A percentile compares a stretch with the other conserved stretches of the same genome.
Evolutionary conservation across 2,329 filamentous ascomycete genomes (phyloP).

Genomic region (Monilinia fructigena): DNA sequence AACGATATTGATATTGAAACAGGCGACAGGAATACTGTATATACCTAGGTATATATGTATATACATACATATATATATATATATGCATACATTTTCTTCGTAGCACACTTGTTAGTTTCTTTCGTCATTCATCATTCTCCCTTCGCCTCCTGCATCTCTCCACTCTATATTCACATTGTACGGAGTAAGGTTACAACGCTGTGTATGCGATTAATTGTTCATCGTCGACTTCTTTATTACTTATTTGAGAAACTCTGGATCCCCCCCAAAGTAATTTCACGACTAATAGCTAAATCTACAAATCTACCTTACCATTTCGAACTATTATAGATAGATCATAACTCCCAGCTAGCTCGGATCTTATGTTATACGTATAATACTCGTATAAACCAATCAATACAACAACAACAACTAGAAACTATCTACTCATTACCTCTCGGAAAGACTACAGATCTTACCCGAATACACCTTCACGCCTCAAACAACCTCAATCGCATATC

Average conservation of each 20-base stretch:
- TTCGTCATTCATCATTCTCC: neutral
- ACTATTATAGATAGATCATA: neutral
- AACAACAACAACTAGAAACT: neutral
- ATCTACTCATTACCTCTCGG: neutral
- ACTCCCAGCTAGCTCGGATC: neutral
- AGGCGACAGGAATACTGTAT: neutral
- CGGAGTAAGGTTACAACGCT: neutral
- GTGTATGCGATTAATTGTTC: neutral
- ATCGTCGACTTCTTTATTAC: neutral
- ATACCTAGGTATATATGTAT: too few relatives aligned
- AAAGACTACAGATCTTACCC: slow-evolving; percentile 15
- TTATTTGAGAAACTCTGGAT: neutral
- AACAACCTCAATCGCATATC: neutral
- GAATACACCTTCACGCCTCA: neutral
- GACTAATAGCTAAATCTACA: neutral
- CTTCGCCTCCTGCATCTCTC: neutral
- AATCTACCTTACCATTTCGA: neutral
- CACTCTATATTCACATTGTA: neutral
- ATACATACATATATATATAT: neutral
- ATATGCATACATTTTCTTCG: neutral
- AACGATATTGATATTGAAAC: neutral
- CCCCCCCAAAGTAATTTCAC: neutral
- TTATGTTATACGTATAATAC: neutral
- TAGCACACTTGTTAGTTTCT: neutral
- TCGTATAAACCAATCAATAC: neutral